Evolutionary conservation across 1,284 basidiomycete genomes (phyloP).

Genomic region (Boletus semigastroideus): DNA sequence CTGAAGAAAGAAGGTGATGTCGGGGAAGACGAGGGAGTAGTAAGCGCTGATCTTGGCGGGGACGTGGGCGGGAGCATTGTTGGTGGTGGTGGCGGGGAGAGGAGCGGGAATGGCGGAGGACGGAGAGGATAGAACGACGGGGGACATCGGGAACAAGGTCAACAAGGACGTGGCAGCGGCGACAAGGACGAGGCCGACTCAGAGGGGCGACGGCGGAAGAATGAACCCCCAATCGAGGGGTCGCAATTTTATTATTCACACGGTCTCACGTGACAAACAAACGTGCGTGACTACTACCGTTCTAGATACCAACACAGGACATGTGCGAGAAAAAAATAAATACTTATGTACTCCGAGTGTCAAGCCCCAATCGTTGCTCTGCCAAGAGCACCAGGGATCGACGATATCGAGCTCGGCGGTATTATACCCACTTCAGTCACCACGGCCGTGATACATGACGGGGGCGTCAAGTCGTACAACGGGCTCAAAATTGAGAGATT

Average conservation of each 20-base stretch:
- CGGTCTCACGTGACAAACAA: conserved; percentile 19
- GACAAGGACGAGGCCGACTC: conserved; percentile 2
- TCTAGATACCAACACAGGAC: background rate
- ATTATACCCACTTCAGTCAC: conserved; percentile 94
- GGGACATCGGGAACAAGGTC: conserved; percentile 26
- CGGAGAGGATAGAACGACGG: conserved; percentile 7
- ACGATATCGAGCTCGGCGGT: conserved; percentile 82
- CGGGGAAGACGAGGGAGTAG: conserved; percentile 90
- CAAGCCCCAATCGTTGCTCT: conserved; percentile 26
- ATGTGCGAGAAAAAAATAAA: conserved; percentile 9
- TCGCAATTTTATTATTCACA: background rate
- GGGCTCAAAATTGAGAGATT: conserved; percentile 79
- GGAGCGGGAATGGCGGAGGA: background rate
- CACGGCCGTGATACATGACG: conserved; percentile 89
- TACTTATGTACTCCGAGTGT: conserved; percentile 7
- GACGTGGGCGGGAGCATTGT: conserved; percentile 24
- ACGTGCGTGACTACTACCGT: conserved; percentile 18
- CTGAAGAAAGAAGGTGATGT: conserved; percentile 87
- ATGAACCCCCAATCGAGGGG: background rate
- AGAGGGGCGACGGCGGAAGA: background rate
- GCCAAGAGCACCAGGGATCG: conserved; percentile 74
- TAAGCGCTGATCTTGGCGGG: conserved; percentile 84
- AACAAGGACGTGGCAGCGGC: conserved; percentile 7
- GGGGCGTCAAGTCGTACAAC: conserved; percentile 90
- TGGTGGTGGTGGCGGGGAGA: conserved; percentile 29